A percentile compares a stretch with the other conserved stretches of the same genome.
These are phyloP conservation scores for Nothophytophthora sp. DNA, from an alignment of 352 stramenopile genomes.

Conservation along the genomic window DNA sequence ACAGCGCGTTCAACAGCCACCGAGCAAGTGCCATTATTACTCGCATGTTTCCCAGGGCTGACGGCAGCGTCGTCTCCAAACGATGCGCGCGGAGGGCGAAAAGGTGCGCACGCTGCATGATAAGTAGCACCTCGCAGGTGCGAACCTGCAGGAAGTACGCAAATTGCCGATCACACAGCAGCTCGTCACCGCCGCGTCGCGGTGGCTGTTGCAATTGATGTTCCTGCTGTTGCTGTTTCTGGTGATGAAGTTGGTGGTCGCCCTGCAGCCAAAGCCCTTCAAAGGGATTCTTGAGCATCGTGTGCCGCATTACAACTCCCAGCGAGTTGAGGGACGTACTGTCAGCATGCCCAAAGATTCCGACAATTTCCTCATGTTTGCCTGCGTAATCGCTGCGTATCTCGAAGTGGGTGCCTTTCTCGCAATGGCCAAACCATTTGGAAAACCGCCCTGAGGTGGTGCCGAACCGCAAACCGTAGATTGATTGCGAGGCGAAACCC, in stretches of 20 bases:
- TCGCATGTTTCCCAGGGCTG: slow-evolving; percentile 31
- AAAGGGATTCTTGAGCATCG: slow-evolving; percentile 75
- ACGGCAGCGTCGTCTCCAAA: slow-evolving; percentile 25
- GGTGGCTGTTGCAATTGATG: slow-evolving; percentile 9
- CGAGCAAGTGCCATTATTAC: slow-evolving; percentile 62
- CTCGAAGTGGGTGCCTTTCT: slow-evolving; percentile 72
- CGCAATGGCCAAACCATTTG: slow-evolving; percentile 77
- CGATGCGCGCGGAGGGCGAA: slow-evolving; percentile 59
- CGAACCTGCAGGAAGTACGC: slow-evolving; percentile 84
- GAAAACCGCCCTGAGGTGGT: slow-evolving; percentile 59
- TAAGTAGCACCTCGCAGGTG: slow-evolving; percentile 59
- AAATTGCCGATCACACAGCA: slow-evolving; percentile 71
- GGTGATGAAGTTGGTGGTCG: slow-evolving; percentile 8
- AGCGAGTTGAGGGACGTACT: slow-evolving; percentile 65
- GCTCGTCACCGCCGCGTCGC: slow-evolving; percentile 7
- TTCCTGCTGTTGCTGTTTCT: slow-evolving; percentile 1
- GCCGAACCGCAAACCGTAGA: slow-evolving; percentile 67
- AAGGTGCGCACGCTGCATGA: slow-evolving; percentile 59
- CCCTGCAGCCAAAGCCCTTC: slow-evolving; percentile 74
- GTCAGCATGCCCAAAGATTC: slow-evolving; percentile 66
- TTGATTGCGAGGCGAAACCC: slow-evolving; percentile 70
- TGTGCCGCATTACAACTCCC: slow-evolving; percentile 62
- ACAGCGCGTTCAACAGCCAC: slow-evolving; percentile 70
- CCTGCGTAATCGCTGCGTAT: slow-evolving; percentile 48
- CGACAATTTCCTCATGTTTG: slow-evolving; percentile 72